Evolutionary conservation across 1,284 basidiomycete species (phyloP).

Genomic region (Rhodotorula sp.): DNA sequence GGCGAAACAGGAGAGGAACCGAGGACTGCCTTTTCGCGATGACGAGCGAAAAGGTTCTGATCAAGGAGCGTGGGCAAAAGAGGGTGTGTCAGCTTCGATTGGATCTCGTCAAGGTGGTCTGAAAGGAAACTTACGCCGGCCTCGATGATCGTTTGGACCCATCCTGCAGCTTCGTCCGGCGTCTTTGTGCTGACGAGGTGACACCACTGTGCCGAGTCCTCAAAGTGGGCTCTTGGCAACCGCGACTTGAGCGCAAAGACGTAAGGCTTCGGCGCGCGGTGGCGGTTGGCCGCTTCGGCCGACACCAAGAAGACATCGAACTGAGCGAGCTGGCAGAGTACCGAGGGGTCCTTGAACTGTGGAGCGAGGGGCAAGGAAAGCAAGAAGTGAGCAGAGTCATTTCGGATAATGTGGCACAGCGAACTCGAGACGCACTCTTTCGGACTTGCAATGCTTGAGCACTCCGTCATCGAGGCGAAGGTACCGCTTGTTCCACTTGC

Average conservation of each 20-base stretch:
- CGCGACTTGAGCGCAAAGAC: constrained; percentile 76
- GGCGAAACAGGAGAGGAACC: not conserved
- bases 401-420: not conserved
- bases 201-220: constrained; percentile 63
- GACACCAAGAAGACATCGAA: constrained; percentile 80
- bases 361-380: not conserved
- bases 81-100: not conserved
- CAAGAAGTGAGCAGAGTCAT: not conserved
- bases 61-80: not conserved
- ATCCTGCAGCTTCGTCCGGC: constrained; percentile 57
- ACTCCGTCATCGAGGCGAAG: constrained; percentile 77
- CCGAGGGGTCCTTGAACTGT: constrained; percentile 75
- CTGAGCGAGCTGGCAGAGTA: constrained; percentile 74
- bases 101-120: not conserved
- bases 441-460: constrained; percentile 79
- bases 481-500: constrained; percentile 89
- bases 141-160: constrained; percentile 39
- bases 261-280: constrained; percentile 70
- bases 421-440: constrained; percentile 60
- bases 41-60: constrained; percentile 28
- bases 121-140: constrained; percentile 24
- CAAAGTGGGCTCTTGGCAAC: constrained; percentile 28
- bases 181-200: constrained; percentile 72
- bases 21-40: constrained; percentile 26
- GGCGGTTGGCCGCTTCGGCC: constrained; percentile 54